Evolutionary conservation across 352 stramenopile genomes (phyloP), one percentile per base, ranked within the genome.

Genomic region (Phytophthora macrochlamydospora): DNA sequence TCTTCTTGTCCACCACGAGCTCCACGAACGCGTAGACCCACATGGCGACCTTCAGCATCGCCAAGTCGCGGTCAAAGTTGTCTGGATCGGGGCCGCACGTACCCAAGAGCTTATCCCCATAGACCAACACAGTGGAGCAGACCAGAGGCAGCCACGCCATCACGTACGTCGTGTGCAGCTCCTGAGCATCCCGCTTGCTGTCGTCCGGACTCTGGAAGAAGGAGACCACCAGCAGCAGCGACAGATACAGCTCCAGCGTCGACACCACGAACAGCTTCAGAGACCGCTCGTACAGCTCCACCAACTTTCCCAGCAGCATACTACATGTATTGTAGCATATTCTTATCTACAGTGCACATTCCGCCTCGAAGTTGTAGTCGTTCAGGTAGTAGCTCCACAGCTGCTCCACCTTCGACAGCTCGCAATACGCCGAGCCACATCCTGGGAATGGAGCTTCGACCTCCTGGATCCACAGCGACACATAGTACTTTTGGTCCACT

Each of bases 311-410:
- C 18, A 24, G 18, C 18, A 40, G 35, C 35, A 40, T 40, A 11
- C 6, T 40, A 40, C 35, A 6, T 11, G 9, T 40, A 40, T 11
- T 11, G 35, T 11, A 6, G 6, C 35, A 40, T 40, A 11, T 56
- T 59, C 28, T 13, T 45, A 42, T 48, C 54, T 71, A 79, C 14
- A 81, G 45, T 2, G 58, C 51, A 44, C 76, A 84, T 7, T 75
- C 63, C 5, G 30, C 56, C 24, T 70, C 43, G 32, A 81, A 79
- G 55, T 80, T 59, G 64, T 85, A 79, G n/a, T 71, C 35, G 44
- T 75, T 56, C 61, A 91, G 69, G 60, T 87, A 81, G 59, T 80
- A 86, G 30, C 66, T 62, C 82, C 82, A 91, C 44, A 89, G 59
- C 30, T 71, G 45, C 43, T 81, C 70, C 32, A 88, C 67, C 35